These are phyloP conservation scores for Gossypium aridum DNA, from an alignment of 441 rosid species.

Conservation along the genomic window DNA sequence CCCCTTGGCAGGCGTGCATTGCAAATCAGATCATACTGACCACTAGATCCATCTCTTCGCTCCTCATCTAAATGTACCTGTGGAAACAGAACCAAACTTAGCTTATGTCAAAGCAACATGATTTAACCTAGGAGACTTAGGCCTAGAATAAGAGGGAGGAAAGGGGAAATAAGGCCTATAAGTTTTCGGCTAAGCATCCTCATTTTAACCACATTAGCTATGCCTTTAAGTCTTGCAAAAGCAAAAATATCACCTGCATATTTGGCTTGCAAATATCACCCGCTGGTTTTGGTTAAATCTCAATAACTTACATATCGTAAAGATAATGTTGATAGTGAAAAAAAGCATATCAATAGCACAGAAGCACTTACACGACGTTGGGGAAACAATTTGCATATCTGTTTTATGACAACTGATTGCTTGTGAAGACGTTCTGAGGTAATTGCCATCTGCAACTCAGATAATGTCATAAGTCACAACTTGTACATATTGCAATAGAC, in stretches of 20 bases:
- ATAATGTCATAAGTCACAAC: conserved; percentile 7
- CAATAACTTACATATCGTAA: neutral
- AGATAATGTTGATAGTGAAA: neutral
- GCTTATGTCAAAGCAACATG: neutral
- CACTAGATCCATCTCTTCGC: conserved; percentile 41
- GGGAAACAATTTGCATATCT: conserved; percentile 85
- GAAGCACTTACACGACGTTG: conserved; percentile 56
- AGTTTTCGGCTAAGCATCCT: neutral
- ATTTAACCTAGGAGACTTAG: neutral
- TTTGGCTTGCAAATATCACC: neutral
- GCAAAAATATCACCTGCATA: neutral
- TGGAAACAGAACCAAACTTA: conserved; percentile 4
- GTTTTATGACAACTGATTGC: conserved; percentile 79
- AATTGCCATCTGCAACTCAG: conserved; percentile 65
- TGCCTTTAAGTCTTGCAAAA: neutral
- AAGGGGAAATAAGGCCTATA: neutral
- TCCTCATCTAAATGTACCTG: conserved; percentile 67
- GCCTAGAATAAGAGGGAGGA: neutral
- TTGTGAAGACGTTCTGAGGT: conserved; percentile 82
- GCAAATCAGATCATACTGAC: conserved; percentile 66
- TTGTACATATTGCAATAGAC: neutral
- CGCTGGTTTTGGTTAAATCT: neutral
- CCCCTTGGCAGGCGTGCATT: conserved; percentile 83
- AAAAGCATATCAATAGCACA: conserved; percentile 3
- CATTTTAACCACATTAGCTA: neutral